Evolutionary conservation across 495 filamentous ascomycete species (phyloP).

Genomic region (Parathielavia appendiculata): DNA sequence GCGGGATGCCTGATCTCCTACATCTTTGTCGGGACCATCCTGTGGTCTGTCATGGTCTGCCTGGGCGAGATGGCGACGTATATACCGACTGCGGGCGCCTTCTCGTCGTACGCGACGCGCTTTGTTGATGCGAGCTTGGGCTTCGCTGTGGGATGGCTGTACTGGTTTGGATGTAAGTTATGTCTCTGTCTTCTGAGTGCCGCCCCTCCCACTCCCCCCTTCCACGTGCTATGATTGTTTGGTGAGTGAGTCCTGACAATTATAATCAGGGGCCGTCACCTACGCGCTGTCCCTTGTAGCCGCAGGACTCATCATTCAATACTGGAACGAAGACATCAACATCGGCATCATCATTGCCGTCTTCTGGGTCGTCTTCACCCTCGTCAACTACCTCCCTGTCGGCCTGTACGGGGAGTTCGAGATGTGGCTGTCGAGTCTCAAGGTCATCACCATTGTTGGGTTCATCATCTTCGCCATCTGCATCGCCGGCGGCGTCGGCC

Average conservation of each 20-base stretch:
- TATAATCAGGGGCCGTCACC: slow-evolving; percentile 47
- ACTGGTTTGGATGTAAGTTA: slow-evolving; percentile 43
- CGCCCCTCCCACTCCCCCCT: no score
- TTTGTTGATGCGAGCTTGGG: slow-evolving; percentile 70
- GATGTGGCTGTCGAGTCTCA: slow-evolving; percentile 68
- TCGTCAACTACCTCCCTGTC: slow-evolving; percentile 63
- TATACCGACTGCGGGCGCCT: slow-evolving; percentile 68
- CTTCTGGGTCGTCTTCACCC: slow-evolving; percentile 64
- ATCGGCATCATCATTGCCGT: slow-evolving; percentile 70
- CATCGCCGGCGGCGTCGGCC: slow-evolving; percentile 61
- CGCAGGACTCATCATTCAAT: slow-evolving; percentile 68
- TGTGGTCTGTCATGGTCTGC: slow-evolving; percentile 56
- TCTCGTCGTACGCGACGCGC: slow-evolving; percentile 67
- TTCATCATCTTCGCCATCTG: slow-evolving; percentile 62
- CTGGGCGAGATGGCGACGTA: slow-evolving; percentile 70
- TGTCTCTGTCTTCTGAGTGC: background rate
- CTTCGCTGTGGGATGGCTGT: slow-evolving; percentile 71
- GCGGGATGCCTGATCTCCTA: slow-evolving; percentile 65
- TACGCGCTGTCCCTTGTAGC: slow-evolving; percentile 73
- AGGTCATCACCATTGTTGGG: slow-evolving; percentile 69
- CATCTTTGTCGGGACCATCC: slow-evolving; percentile 58
- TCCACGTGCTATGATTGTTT: background rate
- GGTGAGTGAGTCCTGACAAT: slow-evolving; percentile 1
- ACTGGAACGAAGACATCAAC: slow-evolving; percentile 55
- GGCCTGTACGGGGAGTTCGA: slow-evolving; percentile 67